Conservation (phyloP, 129 eudicot species). For the Oenanthe sinensis region DNA sequence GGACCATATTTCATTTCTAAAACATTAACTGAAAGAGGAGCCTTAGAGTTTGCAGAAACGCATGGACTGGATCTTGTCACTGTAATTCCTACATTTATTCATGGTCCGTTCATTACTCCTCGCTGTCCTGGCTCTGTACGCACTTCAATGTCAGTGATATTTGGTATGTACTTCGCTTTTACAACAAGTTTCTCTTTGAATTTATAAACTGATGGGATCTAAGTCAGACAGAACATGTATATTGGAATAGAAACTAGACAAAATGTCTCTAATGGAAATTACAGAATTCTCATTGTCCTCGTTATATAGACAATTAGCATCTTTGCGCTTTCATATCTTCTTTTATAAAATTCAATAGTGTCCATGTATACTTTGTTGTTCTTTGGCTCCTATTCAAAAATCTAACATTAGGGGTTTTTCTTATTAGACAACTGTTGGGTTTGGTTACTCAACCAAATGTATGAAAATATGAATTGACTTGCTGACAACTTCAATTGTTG, state of each 20-base stretch:
- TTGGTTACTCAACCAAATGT: too few species aligned
- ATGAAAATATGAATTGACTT: too few species aligned
- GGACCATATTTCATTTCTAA: slow-evolving; percentile 17
- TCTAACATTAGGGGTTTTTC: too few species aligned
- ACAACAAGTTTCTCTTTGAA: slow-evolving; percentile 22
- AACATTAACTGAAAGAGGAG: slow-evolving; percentile 25
- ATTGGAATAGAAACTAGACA: not conserved
- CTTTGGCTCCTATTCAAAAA: too few species aligned
- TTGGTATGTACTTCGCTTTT: slow-evolving; percentile 19
- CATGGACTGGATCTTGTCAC: slow-evolving; percentile 27
- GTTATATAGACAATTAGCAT: too few species aligned
- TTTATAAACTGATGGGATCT: slow-evolving; percentile 36
- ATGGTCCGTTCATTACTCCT: slow-evolving; percentile 27
- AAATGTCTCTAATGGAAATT: too few species aligned
- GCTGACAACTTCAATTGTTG: too few species aligned
- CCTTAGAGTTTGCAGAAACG: slow-evolving; percentile 22
- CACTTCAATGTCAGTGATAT: slow-evolving; percentile 18
- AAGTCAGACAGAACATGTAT: slow-evolving; percentile 16
- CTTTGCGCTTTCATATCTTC: too few species aligned
- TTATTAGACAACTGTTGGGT: too few species aligned
- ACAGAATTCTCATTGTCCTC: too few species aligned
- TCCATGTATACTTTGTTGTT: too few species aligned
- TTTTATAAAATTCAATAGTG: too few species aligned
- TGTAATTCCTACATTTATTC: slow-evolving; percentile 24
- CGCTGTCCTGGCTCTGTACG: slow-evolving; percentile 16